A percentile compares a stretch with the other conserved stretches of the same genome.
These are phyloP conservation scores for Nannochloropsis gaditana DNA, from an alignment of 108 stramenopile species.

Conservation along the genomic window DNA sequence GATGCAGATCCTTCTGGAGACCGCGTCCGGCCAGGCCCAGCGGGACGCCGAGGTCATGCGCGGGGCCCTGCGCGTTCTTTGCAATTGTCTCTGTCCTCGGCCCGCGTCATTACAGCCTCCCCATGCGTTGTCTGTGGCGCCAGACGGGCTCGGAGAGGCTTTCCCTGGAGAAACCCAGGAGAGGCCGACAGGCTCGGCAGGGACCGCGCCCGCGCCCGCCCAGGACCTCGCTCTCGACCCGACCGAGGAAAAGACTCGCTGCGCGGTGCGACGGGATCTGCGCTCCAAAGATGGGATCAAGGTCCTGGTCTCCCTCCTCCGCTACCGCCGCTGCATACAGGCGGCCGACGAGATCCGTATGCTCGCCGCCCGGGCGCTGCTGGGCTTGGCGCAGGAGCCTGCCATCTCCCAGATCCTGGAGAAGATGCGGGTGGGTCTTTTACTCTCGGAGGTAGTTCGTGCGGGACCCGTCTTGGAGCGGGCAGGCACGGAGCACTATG, in stretches of 20 bases:
- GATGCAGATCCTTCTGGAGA: constrained; percentile 1
- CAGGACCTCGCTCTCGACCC: neutral
- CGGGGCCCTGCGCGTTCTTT: neutral
- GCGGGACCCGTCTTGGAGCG: constrained; percentile 30
- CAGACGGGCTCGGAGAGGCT: neutral
- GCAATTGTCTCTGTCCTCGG: neutral
- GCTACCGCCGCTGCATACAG: constrained; percentile 27
- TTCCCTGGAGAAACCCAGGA: neutral
- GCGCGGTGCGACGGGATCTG: neutral
- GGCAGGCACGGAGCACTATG: constrained; percentile 25
- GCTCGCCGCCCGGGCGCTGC: constrained; percentile 31
- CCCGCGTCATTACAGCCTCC: neutral
- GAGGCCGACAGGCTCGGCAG: neutral
- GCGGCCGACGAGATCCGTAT: constrained; percentile 30
- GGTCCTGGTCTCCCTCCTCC: constrained; percentile 35
- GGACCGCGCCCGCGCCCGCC: neutral
- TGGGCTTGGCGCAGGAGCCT: constrained; percentile 37
- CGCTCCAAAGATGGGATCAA: constrained; percentile 29
- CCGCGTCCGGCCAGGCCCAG: neutral
- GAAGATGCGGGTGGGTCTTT: constrained; percentile 32
- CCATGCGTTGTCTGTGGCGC: neutral
- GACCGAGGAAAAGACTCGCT: neutral
- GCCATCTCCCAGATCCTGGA: constrained; percentile 39
- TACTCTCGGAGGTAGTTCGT: constrained; percentile 32
- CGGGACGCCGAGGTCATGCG: constrained; percentile 13